Evolutionary conservation across 2,329 filamentous ascomycete genomes (phyloP), one percentile per base, ranked within the genome.

Genomic region (Xylariaceae sp.): DNA sequence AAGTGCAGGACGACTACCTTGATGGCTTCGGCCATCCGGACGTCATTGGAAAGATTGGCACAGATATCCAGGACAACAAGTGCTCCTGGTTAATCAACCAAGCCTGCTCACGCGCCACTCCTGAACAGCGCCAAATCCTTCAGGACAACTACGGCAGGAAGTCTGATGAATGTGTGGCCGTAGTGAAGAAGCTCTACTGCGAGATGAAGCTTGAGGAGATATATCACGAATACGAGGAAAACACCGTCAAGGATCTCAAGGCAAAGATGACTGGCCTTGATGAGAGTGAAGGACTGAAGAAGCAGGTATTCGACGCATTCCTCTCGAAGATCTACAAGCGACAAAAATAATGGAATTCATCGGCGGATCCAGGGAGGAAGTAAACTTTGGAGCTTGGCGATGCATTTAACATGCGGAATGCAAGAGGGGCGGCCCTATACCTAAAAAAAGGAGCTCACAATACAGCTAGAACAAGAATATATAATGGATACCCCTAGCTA

Each of bases 41-140:
- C 71, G 85, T 92, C 71, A 94, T 99, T 74, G 94, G 94, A 76
- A 99, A 99, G 85, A 96, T 97, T 66, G 94, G 94, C 67, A 99
- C 94, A 62, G 94, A 99, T 72, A 99, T 99, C 76, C 88, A 92
- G 82, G 94, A 99, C 80, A 99, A 99, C 85, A 99, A 99, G 84
- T 99, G 94, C 83, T 95, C 90, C 48, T 99, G 94, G 94, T 80
- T 99, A 61, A 84, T 99, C 76, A 99, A 99, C 83, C 88, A 96
- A 77, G 94, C 94, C 51, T 82, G 99, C 61, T 82, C 86, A 74
- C 83, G 88, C 63, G 89, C 85, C 65, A 92, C 83, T 1, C 86
- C 90, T 1, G 91, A 93, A 74, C 94, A 99, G 82, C 87, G 92
- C 72, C 82, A 89, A 77, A 76, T 95, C 45, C 86, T 99, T 55